A percentile compares a stretch with the other conserved stretches of the same genome.
Evolutionary conservation across 306 rosid genomes (phyloP).

Genomic region (Adenanthera pavonina): DNA sequence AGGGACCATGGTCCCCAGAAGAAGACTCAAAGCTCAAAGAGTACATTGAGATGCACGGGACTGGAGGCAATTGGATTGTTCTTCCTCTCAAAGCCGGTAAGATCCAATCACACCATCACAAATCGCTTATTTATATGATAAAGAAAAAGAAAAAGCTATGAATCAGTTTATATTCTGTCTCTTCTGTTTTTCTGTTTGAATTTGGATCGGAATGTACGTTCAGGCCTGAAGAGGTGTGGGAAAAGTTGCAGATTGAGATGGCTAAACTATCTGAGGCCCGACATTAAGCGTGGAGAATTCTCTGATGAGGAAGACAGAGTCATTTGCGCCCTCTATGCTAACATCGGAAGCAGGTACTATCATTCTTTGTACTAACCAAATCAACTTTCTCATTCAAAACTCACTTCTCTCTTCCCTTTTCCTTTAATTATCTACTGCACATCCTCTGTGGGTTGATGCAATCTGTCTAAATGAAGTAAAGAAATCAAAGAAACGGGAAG

Average conservation of each 20-base stretch:
- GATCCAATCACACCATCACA: neutral
- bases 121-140: neutral
- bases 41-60: constrained; percentile 75
- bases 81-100: constrained; percentile 96
- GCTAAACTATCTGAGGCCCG: constrained; percentile 53
- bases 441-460: constrained; percentile 25
- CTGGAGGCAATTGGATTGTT: constrained; percentile 97
- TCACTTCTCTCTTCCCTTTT: neutral
- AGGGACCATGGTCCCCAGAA: constrained; percentile 97
- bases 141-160: too few relatives aligned
- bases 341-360: constrained; percentile 86
- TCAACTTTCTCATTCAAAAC: neutral
- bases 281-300: constrained; percentile 92
- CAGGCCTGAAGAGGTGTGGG: constrained; percentile 91
- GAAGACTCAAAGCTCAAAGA: constrained; percentile 89
- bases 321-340: constrained; percentile 79
- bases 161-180: neutral
- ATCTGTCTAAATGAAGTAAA: constrained; percentile 40
- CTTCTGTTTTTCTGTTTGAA: neutral
- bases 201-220: neutral
- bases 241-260: constrained; percentile 88
- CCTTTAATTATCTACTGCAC: constrained; percentile 10
- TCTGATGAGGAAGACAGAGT: constrained; percentile 94
- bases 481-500: neutral
- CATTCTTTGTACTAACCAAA: constrained; percentile 20